Percentiles rank a stretch among this genome's conserved stretches.
phyloP scores from a whole-genome alignment of 192 early-diverging fungal species.

The Linderina pennispora region DNA sequence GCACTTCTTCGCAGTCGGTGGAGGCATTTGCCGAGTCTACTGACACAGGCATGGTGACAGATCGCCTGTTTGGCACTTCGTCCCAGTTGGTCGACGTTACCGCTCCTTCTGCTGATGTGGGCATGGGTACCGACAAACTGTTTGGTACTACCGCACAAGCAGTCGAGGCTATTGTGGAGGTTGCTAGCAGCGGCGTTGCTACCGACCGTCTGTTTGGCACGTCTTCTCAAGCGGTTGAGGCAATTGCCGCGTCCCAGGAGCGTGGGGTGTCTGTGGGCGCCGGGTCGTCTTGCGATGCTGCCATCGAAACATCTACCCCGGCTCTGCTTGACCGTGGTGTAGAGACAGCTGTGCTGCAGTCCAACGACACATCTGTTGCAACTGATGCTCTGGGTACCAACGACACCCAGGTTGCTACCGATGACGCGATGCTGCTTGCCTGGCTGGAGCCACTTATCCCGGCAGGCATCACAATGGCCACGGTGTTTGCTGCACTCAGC shows the following conservation, averaged over 20 bases:
- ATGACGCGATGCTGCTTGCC: slow-evolving; percentile 13
- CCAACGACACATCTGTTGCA: background rate
- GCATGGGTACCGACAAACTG: no score
- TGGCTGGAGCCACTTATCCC: slow-evolving; percentile 42
- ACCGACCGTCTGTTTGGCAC: background rate
- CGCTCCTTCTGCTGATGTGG: no score
- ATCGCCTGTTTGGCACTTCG: slow-evolving; percentile 18
- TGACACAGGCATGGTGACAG: slow-evolving; percentile 13
- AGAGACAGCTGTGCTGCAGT: slow-evolving; percentile 7
- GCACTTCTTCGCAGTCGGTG: no score
- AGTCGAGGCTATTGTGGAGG: no score
- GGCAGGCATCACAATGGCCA: slow-evolving; percentile 10
- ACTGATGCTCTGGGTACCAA: slow-evolving; percentile 3
- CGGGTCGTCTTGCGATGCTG: slow-evolving; percentile 6
- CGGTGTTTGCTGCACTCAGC: slow-evolving; percentile 25
- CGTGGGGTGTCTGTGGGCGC: slow-evolving; percentile 8
- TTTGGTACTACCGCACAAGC: no score
- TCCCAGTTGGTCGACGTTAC: no score
- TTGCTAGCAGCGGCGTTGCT: no score
- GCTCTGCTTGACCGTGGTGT: slow-evolving; percentile 16
- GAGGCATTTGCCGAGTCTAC: no score
- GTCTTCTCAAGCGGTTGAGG: slow-evolving; percentile 5
- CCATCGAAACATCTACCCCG: slow-evolving; percentile 9
- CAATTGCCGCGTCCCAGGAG: slow-evolving; percentile 3
- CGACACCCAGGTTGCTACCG: slow-evolving; percentile 14